Percentiles rank a stretch among this genome's conserved stretches.
Conservation (phyloP, 768 basidiomycete species). For the Astraeus odoratus region DNA sequence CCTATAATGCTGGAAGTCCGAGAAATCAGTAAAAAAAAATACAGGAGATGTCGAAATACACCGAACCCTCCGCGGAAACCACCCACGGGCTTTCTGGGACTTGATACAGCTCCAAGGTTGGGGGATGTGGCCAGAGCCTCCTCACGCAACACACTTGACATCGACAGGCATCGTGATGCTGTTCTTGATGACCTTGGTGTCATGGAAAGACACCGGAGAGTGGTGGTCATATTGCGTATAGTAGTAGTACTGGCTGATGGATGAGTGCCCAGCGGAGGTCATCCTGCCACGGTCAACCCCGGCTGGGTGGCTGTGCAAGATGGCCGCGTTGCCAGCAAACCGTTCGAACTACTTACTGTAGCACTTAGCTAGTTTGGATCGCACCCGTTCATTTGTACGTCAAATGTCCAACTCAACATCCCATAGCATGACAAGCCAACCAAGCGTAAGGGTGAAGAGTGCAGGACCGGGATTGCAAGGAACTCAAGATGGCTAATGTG, state of each 20-base stretch:
- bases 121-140: conserved; percentile 31
- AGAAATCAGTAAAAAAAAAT: conserved; percentile 1
- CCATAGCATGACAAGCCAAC: too few species aligned
- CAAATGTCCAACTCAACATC: too few species aligned
- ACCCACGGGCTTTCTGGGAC: conserved; percentile 70
- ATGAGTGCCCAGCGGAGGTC: conserved; percentile 12
- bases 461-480: conserved; percentile 54
- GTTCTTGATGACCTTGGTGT: conserved; percentile 11
- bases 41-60: conserved; percentile 6
- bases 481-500: conserved; percentile 53
- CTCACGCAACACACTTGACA: conserved; percentile 36
- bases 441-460: conserved; percentile 33
- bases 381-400: too few species aligned
- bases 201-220: conserved; percentile 23
- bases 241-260: neutral
- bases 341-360: too few species aligned
- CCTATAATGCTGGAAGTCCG: conserved; percentile 56
- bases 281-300: conserved; percentile 5
- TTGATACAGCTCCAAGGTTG: conserved; percentile 48
- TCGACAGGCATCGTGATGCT: conserved; percentile 35
- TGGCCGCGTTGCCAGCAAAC: too few species aligned
- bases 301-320: too few species aligned
- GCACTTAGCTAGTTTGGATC: too few species aligned
- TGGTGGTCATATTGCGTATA: conserved; percentile 13
- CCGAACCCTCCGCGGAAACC: conserved; percentile 60